Percentiles rank a stretch among this genome's conserved stretches.
Conservation (phyloP, 345 rosid genomes). For the Moringa oleifera region DNA sequence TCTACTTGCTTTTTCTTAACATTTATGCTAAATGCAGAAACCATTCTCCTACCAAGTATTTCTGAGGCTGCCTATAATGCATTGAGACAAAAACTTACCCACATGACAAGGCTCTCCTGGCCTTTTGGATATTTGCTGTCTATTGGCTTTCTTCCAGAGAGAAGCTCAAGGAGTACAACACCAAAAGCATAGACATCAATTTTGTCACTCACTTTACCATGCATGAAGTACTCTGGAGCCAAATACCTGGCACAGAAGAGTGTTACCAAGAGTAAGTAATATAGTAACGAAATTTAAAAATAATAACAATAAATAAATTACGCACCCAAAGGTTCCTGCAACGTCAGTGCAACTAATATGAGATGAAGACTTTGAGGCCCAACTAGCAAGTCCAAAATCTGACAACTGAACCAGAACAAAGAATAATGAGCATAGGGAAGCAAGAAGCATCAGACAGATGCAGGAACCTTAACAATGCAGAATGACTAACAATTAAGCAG, state of each 20-base stretch:
- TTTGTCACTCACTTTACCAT: constrained; percentile 88
- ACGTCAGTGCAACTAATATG: constrained; percentile 54
- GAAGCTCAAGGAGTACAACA: constrained; percentile 88
- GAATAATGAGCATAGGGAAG: constrained; percentile 14
- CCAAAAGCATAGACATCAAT: constrained; percentile 95
- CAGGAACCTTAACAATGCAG: neutral
- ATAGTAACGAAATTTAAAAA: constrained; percentile 6
- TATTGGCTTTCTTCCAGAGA: constrained; percentile 86
- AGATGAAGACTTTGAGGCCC: constrained; percentile 44
- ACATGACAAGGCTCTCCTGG: constrained; percentile 85
- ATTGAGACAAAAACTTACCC: constrained; percentile 53
- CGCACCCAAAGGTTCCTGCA: constrained; percentile 94
- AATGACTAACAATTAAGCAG: no score
- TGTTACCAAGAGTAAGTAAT: constrained; percentile 4
- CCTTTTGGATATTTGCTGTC: constrained; percentile 52
- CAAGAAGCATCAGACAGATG: neutral
- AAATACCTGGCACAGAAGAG: constrained; percentile 54
- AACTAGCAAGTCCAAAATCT: constrained; percentile 91
- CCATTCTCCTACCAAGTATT: neutral
- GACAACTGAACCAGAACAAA: constrained; percentile 56
- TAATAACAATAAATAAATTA: no score
- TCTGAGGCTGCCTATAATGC: neutral
- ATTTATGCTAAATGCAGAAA: no score
- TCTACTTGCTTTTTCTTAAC: no score
- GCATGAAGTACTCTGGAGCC: constrained; percentile 98